Evolutionary conservation across 139 green algal genomes (phyloP).

Genomic region (Dunaliella sp.): DNA sequence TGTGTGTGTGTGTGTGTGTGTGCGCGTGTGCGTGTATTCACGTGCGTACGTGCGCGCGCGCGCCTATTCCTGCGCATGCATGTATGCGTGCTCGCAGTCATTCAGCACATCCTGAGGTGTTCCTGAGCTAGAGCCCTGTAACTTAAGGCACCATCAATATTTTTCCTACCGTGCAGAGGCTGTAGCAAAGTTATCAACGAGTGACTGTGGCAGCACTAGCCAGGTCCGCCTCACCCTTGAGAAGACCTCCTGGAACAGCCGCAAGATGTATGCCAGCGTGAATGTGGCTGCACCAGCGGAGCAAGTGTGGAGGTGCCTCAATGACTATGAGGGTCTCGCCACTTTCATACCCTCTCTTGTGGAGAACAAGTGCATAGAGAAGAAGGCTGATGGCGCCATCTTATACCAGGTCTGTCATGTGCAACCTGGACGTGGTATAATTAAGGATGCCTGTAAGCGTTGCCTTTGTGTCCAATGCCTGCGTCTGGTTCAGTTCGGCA

Average conservation of each 20-base stretch:
- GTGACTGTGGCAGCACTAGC: not conserved
- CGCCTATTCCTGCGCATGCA: not conserved
- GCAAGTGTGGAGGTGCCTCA: constrained; percentile 65
- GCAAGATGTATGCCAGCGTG: constrained; percentile 56
- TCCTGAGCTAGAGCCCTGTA: no score
- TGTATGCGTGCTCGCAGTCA: not conserved
- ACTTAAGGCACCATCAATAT: constrained; percentile 5
- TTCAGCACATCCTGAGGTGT: not conserved
- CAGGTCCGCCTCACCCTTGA: constrained; percentile 26
- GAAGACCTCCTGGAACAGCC: constrained; percentile 55
- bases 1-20: not conserved
- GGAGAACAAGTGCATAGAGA: constrained; percentile 68
- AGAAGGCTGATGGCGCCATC: constrained; percentile 24
- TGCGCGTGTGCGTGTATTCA: not conserved
- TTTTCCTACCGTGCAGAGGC: not conserved
- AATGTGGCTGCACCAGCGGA: constrained; percentile 51
- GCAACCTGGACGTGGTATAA: no score
- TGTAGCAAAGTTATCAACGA: not conserved
- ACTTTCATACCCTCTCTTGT: constrained; percentile 77
- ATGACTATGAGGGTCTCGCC: constrained; percentile 62
- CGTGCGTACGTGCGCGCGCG: not conserved
- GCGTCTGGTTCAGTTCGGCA: no score
- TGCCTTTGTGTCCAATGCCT: no score
- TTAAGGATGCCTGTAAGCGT: no score
- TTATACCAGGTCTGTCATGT: constrained; percentile 54